These are phyloP conservation scores for Zygotorulaspora florentina DNA, from an alignment of 805 yeast species.

Conservation along the genomic window DNA sequence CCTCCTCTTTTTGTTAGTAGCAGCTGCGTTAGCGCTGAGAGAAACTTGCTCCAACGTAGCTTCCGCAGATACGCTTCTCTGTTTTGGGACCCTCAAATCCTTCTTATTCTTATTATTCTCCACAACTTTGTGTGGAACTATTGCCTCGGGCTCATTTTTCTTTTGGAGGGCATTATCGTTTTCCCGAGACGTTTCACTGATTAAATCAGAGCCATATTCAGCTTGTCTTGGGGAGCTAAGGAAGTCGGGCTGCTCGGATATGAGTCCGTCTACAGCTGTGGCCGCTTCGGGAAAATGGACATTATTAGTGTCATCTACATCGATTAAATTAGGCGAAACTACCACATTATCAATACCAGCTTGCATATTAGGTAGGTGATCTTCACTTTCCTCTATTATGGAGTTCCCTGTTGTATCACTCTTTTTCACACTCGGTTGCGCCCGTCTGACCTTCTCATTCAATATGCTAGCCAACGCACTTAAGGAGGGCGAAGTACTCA, in stretches of 20 bases:
- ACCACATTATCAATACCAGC: background rate
- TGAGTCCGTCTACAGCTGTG: background rate
- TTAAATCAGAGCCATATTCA: background rate
- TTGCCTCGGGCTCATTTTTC: background rate
- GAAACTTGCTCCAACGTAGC: constrained; percentile 7
- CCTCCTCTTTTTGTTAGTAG: constrained; percentile 17
- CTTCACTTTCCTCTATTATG: constrained; percentile 24
- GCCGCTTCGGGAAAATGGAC: constrained; percentile 8
- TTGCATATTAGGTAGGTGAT: constrained; percentile 10
- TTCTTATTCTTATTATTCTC: background rate
- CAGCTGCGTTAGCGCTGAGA: background rate
- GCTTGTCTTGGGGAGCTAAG: constrained; percentile 25
- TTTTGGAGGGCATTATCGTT: background rate
- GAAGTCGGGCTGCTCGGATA: constrained; percentile 30
- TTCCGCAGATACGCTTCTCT: constrained; percentile 13
- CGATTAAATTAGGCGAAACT: constrained; percentile 37
- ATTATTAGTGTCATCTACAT: constrained; percentile 31
- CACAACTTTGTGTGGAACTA: background rate
- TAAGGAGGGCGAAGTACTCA: constrained; percentile 43
- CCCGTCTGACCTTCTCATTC: constrained; percentile 35
- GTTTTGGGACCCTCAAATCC: background rate
- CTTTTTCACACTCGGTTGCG: constrained; percentile 24
- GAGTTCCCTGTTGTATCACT: constrained; percentile 16
- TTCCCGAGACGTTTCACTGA: background rate
- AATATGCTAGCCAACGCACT: constrained; percentile 41